Base-by-base conservation (phyloP, 2,329 filamentous ascomycete species). In the Colletotrichum tropicicola region DNA sequence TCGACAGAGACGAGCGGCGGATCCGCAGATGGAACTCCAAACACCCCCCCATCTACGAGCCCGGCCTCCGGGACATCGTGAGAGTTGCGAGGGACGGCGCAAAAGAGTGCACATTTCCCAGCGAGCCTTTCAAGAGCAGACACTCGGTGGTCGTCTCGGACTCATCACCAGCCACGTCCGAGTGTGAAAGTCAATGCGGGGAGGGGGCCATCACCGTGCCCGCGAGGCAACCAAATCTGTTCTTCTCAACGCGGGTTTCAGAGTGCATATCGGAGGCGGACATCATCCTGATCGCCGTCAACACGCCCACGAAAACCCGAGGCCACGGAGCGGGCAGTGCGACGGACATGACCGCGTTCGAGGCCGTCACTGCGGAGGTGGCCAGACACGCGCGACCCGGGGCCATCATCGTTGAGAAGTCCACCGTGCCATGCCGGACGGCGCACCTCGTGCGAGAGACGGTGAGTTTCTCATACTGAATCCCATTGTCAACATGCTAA, bases 401-500 rank as follows among this genome's bases (percentile, higher is more conserved):
- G 47, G 87, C 90, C 56, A 92, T 94, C 55, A 87, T 95, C 54
- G 92, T 94, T 15, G 92, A 94, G 79, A 95, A 94, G 80, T 91
- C 89, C 54, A 95, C 92, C 0, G 92, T 94, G 25, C 92, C 92
- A 4, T 92, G 90, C 74, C 83, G 89, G 66, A 93, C 92, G 5
- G 90, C 91, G 1, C 84, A 92, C 68, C 85, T 89, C 19, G 87
- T 94, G 37, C 83, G 86, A 69, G 85, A 90, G 68, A 92, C 89
- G 67, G 88, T 93, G 78, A 77, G 82, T n/a, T n/a, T n/a, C n/a
- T n/a, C n/a, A n/a, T n/a, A n/a, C n/a, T n/a, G n/a, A n/a, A n/a
- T n/a, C 73, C 39, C 37, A 9, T 13, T 23, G 6, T 44, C 19
- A 4, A 19, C 19, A 12, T 17, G 30, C 17, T 35, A 5, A 49